phyloP scores from a whole-genome alignment of 352 stramenopile species.

The Phytophthora crassamura region DNA sequence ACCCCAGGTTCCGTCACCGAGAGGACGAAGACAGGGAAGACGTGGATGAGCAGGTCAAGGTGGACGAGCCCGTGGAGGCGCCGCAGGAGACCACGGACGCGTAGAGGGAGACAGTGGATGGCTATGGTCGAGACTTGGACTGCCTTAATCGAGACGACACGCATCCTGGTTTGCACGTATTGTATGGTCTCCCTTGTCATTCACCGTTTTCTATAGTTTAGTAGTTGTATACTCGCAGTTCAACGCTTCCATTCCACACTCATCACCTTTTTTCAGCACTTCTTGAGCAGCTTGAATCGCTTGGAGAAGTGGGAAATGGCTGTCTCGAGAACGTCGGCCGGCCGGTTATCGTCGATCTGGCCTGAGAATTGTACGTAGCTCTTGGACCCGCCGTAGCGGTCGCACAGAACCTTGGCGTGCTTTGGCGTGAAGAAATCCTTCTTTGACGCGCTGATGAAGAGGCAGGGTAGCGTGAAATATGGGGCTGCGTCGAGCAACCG shows the following conservation, averaged over 20 bases:
- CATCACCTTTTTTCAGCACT: constrained; percentile 1
- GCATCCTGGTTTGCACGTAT: too few species aligned
- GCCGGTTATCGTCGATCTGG: constrained; percentile 69
- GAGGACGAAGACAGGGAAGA: constrained; percentile 35
- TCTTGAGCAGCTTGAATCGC: constrained; percentile 28
- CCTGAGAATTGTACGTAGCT: constrained; percentile 62
- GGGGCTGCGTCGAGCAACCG: constrained; percentile 51
- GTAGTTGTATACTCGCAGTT: constrained; percentile 1
- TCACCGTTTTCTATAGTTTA: too few species aligned
- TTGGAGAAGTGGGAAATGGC: constrained; percentile 50
- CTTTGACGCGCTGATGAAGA: constrained; percentile 75
- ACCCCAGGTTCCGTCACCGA: constrained; percentile 34
- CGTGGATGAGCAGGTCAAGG: background rate
- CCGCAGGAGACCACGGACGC: constrained; percentile 18
- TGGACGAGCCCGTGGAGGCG: constrained; percentile 21
- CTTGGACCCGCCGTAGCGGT: constrained; percentile 69
- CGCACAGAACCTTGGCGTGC: constrained; percentile 58
- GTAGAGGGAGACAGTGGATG: background rate
- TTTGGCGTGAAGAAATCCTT: constrained; percentile 79
- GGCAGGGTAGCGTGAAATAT: constrained; percentile 54
- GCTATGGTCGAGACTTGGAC: too few species aligned
- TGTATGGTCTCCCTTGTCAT: too few species aligned
- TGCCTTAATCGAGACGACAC: too few species aligned
- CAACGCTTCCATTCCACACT: background rate
- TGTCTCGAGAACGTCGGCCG: constrained; percentile 49